These are phyloP conservation scores for Kazachstania africana DNA, from an alignment of 805 yeast genomes.

Conservation along the genomic window DNA sequence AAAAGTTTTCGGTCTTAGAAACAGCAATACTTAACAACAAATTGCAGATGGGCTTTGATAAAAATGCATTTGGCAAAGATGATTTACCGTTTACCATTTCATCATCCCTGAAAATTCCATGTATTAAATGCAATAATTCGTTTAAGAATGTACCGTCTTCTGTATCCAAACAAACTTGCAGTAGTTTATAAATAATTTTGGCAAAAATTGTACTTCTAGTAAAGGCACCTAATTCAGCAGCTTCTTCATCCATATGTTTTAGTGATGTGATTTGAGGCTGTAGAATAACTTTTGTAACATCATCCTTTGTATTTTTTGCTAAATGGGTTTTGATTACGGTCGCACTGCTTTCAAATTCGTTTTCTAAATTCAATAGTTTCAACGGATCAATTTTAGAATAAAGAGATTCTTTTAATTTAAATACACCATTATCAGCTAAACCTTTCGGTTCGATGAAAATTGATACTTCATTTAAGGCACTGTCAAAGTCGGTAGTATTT, in stretches of 20 bases:
- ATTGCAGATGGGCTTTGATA: slow-evolving; percentile 46
- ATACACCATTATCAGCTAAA: slow-evolving; percentile 54
- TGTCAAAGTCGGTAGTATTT: slow-evolving; percentile 33
- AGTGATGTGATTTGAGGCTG: slow-evolving; percentile 32
- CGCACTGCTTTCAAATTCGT: slow-evolving; percentile 41
- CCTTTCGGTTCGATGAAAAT: slow-evolving; percentile 56
- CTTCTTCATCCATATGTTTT: slow-evolving; percentile 20
- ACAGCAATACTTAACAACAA: slow-evolving; percentile 41
- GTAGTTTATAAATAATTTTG: slow-evolving; percentile 44
- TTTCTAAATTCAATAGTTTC: slow-evolving; percentile 34
- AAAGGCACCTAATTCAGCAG: slow-evolving; percentile 36
- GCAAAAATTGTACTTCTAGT: slow-evolving; percentile 43
- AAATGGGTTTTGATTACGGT: slow-evolving; percentile 35
- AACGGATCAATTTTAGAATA: slow-evolving; percentile 47
- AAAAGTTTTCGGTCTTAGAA: slow-evolving; percentile 30
- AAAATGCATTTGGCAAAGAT: slow-evolving; percentile 33
- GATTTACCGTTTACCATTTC: slow-evolving; percentile 31
- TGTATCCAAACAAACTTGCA: slow-evolving; percentile 39
- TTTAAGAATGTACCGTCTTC: slow-evolving; percentile 45
- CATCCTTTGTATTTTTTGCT: slow-evolving; percentile 29
- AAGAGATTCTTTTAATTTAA: slow-evolving; percentile 39
- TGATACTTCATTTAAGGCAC: slow-evolving; percentile 44
- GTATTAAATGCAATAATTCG: slow-evolving; percentile 54
- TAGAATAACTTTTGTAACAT: slow-evolving; percentile 35
- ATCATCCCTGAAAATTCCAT: slow-evolving; percentile 48